phyloP scores from a whole-genome alignment of 495 filamentous ascomycete species.

The Chaetomium tenue region DNA sequence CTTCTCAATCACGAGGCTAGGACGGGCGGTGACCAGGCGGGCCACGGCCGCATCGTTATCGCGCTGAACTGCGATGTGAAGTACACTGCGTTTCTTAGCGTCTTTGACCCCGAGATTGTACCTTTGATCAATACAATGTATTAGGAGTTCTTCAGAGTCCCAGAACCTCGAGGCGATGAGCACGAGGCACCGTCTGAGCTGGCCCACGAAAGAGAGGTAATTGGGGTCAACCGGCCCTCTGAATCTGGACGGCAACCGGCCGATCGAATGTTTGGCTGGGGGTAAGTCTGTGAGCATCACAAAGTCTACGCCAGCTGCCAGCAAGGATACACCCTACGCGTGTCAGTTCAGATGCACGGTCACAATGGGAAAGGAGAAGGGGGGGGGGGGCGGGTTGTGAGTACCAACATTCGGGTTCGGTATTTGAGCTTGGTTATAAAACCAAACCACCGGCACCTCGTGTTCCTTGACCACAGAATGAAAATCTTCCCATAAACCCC shows the following conservation, averaged over 20 bases:
- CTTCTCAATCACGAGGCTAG: background rate
- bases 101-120: background rate
- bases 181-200: background rate
- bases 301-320: slow-evolving; percentile 1
- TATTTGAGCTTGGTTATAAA: background rate
- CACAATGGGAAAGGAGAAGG: too few species aligned
- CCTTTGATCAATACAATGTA: background rate
- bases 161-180: background rate
- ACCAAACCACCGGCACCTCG: background rate
- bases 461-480: background rate
- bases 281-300: background rate
- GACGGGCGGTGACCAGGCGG: background rate
- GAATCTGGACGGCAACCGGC: slow-evolving; percentile 2
- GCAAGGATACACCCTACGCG: background rate
- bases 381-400: background rate
- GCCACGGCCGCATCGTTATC: slow-evolving; percentile 2
- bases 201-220: slow-evolving; percentile 7
- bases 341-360: background rate
- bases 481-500: background rate
- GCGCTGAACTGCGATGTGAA: background rate
- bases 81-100: background rate
- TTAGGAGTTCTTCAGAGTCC: slow-evolving; percentile 2
- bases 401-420: background rate
- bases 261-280: background rate
- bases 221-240: slow-evolving; percentile 10